A percentile compares a stretch with the other conserved stretches of the same genome.
Conservation (phyloP, 2,329 filamentous ascomycete genomes). For the Phyllosticta ampelicida region DNA sequence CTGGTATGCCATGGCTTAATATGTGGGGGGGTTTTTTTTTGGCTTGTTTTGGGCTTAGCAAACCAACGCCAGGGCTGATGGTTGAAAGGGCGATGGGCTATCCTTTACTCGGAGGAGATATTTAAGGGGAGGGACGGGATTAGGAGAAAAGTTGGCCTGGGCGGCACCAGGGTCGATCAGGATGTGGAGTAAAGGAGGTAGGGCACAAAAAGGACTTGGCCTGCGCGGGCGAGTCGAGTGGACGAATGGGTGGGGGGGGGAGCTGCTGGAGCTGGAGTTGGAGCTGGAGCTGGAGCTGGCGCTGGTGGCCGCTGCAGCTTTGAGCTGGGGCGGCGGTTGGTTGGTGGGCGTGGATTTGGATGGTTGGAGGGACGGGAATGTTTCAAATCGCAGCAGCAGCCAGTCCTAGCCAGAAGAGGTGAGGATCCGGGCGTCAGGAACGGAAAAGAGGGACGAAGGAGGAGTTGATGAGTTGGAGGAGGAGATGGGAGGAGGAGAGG, state of each 20-base stretch:
- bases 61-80: conserved; percentile 3
- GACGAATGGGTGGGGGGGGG: neutral
- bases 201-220: neutral
- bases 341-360: too few species aligned
- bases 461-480: neutral
- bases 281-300: too few species aligned
- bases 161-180: neutral
- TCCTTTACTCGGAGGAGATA: neutral
- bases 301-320: too few species aligned
- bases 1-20: conserved; percentile 28
- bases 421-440: neutral
- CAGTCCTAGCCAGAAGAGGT: neutral
- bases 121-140: conserved; percentile 3
- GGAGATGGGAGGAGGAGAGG: neutral
- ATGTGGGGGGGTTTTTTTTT: too few species aligned
- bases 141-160: neutral
- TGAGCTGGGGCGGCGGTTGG: too few species aligned
- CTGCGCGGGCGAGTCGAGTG: neutral
- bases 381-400: neutral
- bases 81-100: neutral
- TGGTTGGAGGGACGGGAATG: neutral
- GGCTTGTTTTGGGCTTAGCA: neutral
- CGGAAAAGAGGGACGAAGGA: neutral
- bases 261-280: too few species aligned
- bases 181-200: conserved; percentile 1